Conservation (phyloP, 1,139 yeast genomes). For the Protomyces arabidopsidicola region DNA sequence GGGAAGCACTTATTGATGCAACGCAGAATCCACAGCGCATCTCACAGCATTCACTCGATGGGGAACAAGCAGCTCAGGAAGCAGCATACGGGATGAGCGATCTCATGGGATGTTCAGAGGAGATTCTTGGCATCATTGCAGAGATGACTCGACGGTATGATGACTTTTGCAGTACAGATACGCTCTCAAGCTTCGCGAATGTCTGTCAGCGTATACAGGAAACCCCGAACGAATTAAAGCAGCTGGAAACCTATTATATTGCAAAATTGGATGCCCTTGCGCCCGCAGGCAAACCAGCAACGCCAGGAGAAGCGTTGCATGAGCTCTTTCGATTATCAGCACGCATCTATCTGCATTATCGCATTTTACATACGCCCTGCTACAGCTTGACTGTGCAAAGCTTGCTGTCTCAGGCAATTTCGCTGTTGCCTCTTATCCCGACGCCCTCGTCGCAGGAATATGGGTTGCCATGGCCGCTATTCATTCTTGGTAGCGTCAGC, state of each 20-base stretch:
- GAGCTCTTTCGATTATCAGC: conserved; percentile 22
- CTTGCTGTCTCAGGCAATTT: conserved; percentile 5
- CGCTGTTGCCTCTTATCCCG: conserved; percentile 11
- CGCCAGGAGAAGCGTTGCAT: conserved; percentile 5
- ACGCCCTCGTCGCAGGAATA: conserved; percentile 12
- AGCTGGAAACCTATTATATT: conserved; percentile 9
- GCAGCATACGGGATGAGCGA: conserved; percentile 16
- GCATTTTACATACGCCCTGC: conserved; percentile 20
- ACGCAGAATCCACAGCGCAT: neutral
- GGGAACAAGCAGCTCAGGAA: neutral
- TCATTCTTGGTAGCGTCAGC: conserved; percentile 20
- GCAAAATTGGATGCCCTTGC: conserved; percentile 19
- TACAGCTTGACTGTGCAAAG: conserved; percentile 5
- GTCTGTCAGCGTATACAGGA: neutral
- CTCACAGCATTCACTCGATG: neutral
- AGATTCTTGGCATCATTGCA: conserved; percentile 10
- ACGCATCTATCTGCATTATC: conserved; percentile 17
- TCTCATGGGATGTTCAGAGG: conserved; percentile 22
- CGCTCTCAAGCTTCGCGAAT: neutral
- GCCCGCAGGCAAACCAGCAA: conserved; percentile 1
- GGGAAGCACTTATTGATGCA: conserved; percentile 14
- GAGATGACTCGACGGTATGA: conserved; percentile 23
- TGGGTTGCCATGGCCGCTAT: conserved; percentile 24
- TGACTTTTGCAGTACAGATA: neutral
- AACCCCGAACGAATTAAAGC: neutral